Evolutionary conservation across 345 rosid species (phyloP).

Genomic region (Syzygium grande): DNA sequence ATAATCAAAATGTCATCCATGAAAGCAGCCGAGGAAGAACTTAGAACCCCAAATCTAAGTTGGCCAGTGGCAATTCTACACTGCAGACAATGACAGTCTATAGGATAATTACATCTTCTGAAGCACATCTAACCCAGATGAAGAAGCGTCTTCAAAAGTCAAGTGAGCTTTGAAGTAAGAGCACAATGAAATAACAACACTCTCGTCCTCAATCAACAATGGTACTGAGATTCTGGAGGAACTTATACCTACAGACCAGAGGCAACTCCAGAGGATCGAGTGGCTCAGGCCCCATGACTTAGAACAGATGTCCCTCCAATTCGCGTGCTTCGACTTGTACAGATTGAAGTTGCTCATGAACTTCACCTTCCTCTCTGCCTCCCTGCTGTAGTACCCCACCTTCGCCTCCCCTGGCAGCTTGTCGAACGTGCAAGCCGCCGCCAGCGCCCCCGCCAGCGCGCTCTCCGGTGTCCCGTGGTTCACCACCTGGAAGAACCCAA

Average conservation of each 20-base stretch:
- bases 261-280: slow-evolving; percentile 9
- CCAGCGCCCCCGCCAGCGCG: slow-evolving; percentile 14
- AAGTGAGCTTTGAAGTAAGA: background rate
- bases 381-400: slow-evolving; percentile 14
- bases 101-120: background rate
- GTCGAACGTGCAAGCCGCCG: slow-evolving; percentile 13
- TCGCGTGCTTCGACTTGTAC: slow-evolving; percentile 8
- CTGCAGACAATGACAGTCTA: background rate
- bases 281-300: slow-evolving; percentile 4
- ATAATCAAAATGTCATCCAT: background rate
- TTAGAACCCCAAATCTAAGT: background rate
- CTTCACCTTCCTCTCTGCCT: slow-evolving; percentile 13
- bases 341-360: slow-evolving; percentile 18
- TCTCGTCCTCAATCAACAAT: background rate
- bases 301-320: slow-evolving; percentile 12
- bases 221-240: background rate
- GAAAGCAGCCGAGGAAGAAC: background rate
- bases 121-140: background rate
- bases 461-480: slow-evolving; percentile 10
- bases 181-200: background rate
- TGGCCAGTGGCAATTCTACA: background rate
- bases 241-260: slow-evolving; percentile 2
- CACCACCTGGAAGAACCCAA: slow-evolving; percentile 30
- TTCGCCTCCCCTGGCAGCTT: slow-evolving; percentile 21
- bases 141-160: background rate